Conservation (phyloP, 2,329 filamentous ascomycete genomes). For the Ceratocystis cubensis region DNA sequence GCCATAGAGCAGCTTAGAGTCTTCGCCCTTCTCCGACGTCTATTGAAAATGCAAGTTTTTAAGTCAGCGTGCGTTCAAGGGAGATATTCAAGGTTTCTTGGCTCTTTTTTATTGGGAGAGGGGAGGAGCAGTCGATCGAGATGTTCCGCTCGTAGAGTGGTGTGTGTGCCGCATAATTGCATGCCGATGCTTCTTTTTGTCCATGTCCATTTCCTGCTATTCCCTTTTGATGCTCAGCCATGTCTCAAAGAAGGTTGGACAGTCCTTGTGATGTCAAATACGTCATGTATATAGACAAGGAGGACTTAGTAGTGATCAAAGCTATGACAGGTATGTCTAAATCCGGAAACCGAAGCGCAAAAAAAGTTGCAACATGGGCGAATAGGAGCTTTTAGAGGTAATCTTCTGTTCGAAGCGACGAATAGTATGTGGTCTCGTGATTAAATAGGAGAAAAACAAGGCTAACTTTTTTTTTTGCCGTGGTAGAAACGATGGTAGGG, state of each 20-base stretch:
- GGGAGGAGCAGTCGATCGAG: too few species aligned
- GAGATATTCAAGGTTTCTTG: background rate
- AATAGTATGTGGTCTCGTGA: background rate
- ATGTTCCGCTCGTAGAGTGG: too few species aligned
- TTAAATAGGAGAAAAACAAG: background rate
- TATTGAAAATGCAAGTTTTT: slow-evolving; percentile 31
- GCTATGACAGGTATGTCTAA: background rate
- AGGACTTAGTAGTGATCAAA: background rate
- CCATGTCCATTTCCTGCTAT: background rate
- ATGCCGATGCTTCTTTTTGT: background rate
- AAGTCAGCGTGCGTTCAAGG: slow-evolving; percentile 2
- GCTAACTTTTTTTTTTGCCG: too few species aligned
- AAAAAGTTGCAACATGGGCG: background rate
- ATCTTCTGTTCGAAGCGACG: background rate
- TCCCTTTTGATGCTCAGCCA: background rate
- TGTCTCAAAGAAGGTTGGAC: slow-evolving; percentile 14
- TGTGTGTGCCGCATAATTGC: background rate
- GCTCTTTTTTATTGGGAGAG: too few species aligned
- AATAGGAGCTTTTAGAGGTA: background rate
- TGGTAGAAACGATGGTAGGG: background rate
- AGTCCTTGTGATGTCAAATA: background rate
- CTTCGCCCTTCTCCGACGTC: slow-evolving; percentile 79
- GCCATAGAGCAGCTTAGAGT: slow-evolving; percentile 86
- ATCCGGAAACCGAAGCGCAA: slow-evolving; percentile 1
- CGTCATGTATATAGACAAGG: background rate